Conservation (phyloP, 169 alveolate genomes). For the Plasmodium fragile region DNA sequence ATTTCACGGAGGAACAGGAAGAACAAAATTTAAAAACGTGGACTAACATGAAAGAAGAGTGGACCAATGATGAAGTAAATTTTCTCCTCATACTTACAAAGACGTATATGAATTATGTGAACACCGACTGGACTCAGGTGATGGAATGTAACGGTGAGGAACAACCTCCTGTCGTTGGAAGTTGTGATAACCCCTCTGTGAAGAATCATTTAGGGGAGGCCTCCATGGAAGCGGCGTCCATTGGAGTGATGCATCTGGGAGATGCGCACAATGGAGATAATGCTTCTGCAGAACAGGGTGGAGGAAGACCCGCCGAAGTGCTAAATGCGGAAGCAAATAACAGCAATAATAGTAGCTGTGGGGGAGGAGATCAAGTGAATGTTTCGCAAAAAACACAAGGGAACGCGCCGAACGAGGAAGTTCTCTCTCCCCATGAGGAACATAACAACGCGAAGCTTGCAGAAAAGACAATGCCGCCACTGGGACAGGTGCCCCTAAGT, state of each 20-base stretch:
- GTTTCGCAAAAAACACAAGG: background rate
- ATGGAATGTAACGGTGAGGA: background rate
- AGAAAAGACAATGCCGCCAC: background rate
- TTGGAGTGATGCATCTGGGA: background rate
- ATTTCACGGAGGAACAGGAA: background rate
- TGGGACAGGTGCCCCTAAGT: background rate
- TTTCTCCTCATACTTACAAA: constrained; percentile 64
- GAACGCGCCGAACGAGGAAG: background rate
- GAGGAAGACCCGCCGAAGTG: background rate
- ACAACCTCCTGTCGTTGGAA: background rate
- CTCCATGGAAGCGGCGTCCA: background rate
- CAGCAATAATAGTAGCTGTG: background rate
- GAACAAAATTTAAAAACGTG: constrained; percentile 29
- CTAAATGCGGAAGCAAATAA: background rate
- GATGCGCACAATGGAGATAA: background rate
- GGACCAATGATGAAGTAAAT: constrained; percentile 56
- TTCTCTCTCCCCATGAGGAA: background rate
- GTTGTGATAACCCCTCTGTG: background rate
- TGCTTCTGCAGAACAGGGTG: background rate
- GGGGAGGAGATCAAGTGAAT: background rate
- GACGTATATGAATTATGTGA: constrained; percentile 71
- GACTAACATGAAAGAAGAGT: constrained; percentile 25
- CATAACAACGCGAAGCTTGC: background rate
- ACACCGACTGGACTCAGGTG: background rate
- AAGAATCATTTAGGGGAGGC: background rate